A percentile compares a stretch with the other conserved stretches of the same genome.
Evolutionary conservation across 768 basidiomycete genomes (phyloP).

Genomic region (Ramaria sp.): DNA sequence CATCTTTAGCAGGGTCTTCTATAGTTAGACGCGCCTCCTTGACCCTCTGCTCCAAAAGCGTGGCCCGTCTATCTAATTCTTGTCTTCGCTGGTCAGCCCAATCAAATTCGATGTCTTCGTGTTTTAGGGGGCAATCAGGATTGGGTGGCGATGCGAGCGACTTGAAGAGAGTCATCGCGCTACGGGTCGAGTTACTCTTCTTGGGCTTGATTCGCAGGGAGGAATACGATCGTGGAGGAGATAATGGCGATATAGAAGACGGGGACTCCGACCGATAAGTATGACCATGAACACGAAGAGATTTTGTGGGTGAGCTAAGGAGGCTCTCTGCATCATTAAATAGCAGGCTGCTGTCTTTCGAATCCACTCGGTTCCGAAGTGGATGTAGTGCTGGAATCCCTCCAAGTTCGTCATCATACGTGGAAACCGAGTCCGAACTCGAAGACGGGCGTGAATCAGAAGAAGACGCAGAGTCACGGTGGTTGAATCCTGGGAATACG

Average conservation of each 20-base stretch:
- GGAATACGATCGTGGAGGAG: neutral
- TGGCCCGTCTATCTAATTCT: neutral
- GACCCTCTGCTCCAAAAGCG: neutral
- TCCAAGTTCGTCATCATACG: neutral
- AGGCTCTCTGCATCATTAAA: neutral
- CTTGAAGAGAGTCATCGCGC: conserved; percentile 2
- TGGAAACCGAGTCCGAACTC: neutral
- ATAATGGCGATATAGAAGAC: neutral
- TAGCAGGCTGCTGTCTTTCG: neutral
- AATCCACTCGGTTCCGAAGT: neutral
- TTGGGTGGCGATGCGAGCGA: neutral
- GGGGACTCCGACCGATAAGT: neutral
- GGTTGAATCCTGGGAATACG: neutral
- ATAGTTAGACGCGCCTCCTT: neutral
- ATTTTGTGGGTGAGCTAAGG: neutral
- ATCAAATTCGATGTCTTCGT: neutral
- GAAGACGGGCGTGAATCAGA: neutral
- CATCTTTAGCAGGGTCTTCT: neutral
- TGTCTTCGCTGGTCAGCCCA: neutral
- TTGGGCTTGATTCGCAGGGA: neutral
- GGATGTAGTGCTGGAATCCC: neutral
- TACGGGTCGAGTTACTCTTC: neutral
- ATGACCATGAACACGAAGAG: neutral
- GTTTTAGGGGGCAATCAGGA: neutral
- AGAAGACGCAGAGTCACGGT: neutral